Evolutionary conservation across 306 rosid genomes (phyloP).

Genomic region (Pyrus communis): DNA sequence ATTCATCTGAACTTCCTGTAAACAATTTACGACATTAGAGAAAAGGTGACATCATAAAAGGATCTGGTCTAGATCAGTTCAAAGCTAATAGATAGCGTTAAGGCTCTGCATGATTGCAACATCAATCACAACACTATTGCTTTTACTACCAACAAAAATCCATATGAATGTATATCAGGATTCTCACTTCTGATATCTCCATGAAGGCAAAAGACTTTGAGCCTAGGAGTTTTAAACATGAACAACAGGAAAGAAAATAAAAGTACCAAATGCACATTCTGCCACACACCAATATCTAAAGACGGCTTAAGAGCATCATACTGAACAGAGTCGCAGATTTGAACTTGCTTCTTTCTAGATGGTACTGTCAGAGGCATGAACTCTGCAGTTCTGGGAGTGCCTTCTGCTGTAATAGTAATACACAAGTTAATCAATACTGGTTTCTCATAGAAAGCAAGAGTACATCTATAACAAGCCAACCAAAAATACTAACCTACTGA

Average conservation of each 20-base stretch:
- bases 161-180: background rate
- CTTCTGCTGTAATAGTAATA: constrained; percentile 21
- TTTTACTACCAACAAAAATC: background rate
- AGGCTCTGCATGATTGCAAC: background rate
- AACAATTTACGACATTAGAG: constrained; percentile 6
- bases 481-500: constrained; percentile 43
- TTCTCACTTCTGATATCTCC: too few relatives aligned
- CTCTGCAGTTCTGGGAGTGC: constrained; percentile 18
- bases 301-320: constrained; percentile 14
- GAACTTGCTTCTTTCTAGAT: constrained; percentile 11
- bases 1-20: constrained; percentile 32
- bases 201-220: background rate
- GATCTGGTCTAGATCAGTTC: background rate
- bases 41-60: background rate
- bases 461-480: background rate
- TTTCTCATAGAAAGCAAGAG: background rate
- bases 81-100: background rate
- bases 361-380: constrained; percentile 16
- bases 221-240: background rate
- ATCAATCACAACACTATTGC: background rate
- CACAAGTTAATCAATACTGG: constrained; percentile 12
- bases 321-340: constrained; percentile 13
- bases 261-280: background rate
- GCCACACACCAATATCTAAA: constrained; percentile 15
- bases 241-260: background rate